A percentile compares a stretch with the other conserved stretches of the same genome.
phyloP scores from a whole-genome alignment of 2,329 filamentous ascomycete genomes.

The Trichoderma sp. region DNA sequence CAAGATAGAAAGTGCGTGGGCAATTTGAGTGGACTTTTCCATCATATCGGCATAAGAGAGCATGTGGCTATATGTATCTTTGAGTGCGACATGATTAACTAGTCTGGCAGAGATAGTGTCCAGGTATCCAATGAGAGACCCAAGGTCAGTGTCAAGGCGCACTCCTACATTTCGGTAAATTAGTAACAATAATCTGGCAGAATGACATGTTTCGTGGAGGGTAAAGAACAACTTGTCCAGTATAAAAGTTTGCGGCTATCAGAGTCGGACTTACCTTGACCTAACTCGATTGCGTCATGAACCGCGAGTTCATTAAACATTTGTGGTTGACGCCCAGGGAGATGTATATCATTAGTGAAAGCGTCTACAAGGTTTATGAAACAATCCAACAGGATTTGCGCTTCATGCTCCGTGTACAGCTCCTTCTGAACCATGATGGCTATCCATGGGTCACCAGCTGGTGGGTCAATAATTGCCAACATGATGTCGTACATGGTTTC shows the following conservation, averaged over 20 bases:
- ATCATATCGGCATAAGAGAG: neutral
- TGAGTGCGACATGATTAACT: neutral
- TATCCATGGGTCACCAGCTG: slow-evolving; percentile 25
- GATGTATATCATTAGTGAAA: neutral
- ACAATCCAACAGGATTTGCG: neutral
- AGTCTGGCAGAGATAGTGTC: neutral
- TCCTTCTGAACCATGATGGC: slow-evolving; percentile 29
- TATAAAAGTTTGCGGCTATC: no score
- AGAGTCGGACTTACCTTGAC: neutral
- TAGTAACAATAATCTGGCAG: neutral
- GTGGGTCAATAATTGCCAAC: slow-evolving; percentile 36
- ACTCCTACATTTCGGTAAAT: neutral
- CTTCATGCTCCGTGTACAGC: slow-evolving; percentile 28
- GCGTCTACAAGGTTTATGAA: neutral
- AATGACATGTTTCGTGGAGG: neutral
- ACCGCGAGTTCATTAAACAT: neutral
- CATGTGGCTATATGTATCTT: neutral
- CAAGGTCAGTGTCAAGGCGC: neutral
- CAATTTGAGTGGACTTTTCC: neutral
- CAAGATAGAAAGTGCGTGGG: neutral
- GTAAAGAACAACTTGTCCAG: no score
- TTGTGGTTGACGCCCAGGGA: neutral
- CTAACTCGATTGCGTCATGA: neutral
- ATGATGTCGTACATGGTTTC: slow-evolving; percentile 31
- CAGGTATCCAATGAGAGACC: neutral